Evolutionary conservation across 2,329 filamentous ascomycete genomes (phyloP), one percentile per base, ranked within the genome.

Genomic region (Sphaerulina populicola): DNA sequence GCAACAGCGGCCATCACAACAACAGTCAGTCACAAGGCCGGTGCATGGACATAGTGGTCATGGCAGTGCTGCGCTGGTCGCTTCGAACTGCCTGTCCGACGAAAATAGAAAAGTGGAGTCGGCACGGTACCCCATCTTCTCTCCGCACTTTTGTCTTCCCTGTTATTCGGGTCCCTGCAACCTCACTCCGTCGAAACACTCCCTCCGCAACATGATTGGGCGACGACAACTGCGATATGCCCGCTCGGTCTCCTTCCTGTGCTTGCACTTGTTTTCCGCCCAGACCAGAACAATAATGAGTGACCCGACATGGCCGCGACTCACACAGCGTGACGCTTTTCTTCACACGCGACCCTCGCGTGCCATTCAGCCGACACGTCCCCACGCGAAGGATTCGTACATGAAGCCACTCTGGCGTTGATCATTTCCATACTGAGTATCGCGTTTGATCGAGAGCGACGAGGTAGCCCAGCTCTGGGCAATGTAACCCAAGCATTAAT

Each of bases 381-480:
- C 23, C 4, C 2, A 27, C 14, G n/a, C 31, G n/a, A 41, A 27
- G 33, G 18, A 35, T 29, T 23, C 36, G 30, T 29, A 27, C 23
- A 27, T 27, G 23, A 27, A 44, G 50, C 50, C 50, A 52, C 45
- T 33, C 5, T 49, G 35, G 50, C 48, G 51, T 37, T 36, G 51
- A 53, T 53, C 51, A 47, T 43, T 46, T 42, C 51, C 47, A n/a
- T 40, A 42, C 21, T n/a, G 10, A n/a, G 43, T 41, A 35, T 47
- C 33, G 43, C 43, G 14, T 35, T 15, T 15, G 33, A 35, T 3
- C 15, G 36, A 38, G 21, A 31, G 11, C 6, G 12, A 23, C n/a
- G n/a, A 29, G 23, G 23, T 31, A 44, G 41, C 47, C 4, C 29
- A 41, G 33, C 30, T 12, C 40, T 44, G 31, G 40, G 43, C 9